Conservation (phyloP, 2,329 filamentous ascomycete species). For the Dactylonectria estremocensis region DNA sequence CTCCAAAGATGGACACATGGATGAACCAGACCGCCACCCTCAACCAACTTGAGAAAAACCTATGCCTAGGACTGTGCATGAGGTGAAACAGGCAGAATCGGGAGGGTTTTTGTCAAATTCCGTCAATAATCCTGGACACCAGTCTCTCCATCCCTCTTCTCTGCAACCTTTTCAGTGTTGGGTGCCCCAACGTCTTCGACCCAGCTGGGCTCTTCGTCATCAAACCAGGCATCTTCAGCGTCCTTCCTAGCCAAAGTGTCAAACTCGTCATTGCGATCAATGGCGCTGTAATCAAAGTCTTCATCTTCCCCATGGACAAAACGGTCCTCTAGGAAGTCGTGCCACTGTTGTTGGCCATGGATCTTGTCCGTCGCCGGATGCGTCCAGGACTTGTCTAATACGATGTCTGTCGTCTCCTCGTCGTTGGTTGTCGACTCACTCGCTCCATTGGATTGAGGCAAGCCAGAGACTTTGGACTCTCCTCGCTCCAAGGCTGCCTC, state of each 20-base stretch:
- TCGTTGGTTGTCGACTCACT: constrained; percentile 5
- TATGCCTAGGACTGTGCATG: not conserved
- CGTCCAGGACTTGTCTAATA: constrained; percentile 58
- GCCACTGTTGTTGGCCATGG: constrained; percentile 80
- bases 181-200: constrained; percentile 58
- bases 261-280: constrained; percentile 81
- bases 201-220: constrained; percentile 82
- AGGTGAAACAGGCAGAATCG: not conserved
- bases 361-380: constrained; percentile 62
- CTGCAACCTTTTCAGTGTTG: constrained; percentile 25
- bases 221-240: constrained; percentile 83
- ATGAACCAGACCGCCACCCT: not conserved
- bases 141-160: constrained; percentile 69
- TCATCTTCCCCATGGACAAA: constrained; percentile 83
- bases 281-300: constrained; percentile 82
- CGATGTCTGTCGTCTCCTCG: constrained; percentile 17
- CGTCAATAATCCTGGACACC: constrained; percentile 80
- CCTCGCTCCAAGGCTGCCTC: constrained; percentile 84
- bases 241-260: constrained; percentile 76
- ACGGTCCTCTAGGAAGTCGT: constrained; percentile 78
- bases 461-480: constrained; percentile 79
- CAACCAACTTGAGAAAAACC: not conserved
- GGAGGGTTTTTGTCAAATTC: not conserved
- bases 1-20: not conserved
- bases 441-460: constrained; percentile 40